Evolutionary conservation across 257 asterid genomes (phyloP), one percentile per base, ranked within the genome.

Genomic region (Gentiana dahurica): DNA sequence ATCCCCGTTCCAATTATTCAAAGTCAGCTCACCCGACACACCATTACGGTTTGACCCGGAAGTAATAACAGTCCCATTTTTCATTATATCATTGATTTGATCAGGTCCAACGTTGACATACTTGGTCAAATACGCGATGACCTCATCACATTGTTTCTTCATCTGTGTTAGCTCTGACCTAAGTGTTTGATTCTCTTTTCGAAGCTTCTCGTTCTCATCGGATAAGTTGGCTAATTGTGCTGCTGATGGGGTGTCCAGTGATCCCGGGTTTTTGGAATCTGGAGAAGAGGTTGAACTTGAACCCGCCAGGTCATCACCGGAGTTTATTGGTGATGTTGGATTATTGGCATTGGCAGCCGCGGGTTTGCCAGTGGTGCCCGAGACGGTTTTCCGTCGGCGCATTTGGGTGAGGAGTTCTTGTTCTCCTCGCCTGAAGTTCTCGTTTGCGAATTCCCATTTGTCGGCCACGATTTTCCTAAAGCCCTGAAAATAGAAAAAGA

Each of bases 361-460:
- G 3, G 63, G 39, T 67, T 74, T 79, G 55, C 61, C 6, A 64
- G 54, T 13, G 47, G 65, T 0, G 74, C 7, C 0, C 70, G 58
- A 34, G 24, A 59, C 57, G 0, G 85, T 71, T 65, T 81, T 89
- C 48, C 95, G 78, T 34, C 97, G 95, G 7, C 81, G 82, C 51
- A 89, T 89, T 10, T 67, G 73, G 0, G 73, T 62, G 39, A 89
- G 88, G 54, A 89, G 85, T 52, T 82, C 90, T 34, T 72, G 77
- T 3, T 80, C 73, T 15, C 82, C 95, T 54, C 83, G 84, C 78
- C 68, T 71, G 75, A 89, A 89, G 64, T 76, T 63, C 12, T 86
- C 95, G 52, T 86, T 89, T 37, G 95, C 94, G 12, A 89, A 89
- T 66, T 89, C 97, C 97, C 97, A 89, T 52, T 86, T 86, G 68